Conservation (phyloP, 371 early-diverging fungal genomes). For the Mortierella sp. region DNA sequence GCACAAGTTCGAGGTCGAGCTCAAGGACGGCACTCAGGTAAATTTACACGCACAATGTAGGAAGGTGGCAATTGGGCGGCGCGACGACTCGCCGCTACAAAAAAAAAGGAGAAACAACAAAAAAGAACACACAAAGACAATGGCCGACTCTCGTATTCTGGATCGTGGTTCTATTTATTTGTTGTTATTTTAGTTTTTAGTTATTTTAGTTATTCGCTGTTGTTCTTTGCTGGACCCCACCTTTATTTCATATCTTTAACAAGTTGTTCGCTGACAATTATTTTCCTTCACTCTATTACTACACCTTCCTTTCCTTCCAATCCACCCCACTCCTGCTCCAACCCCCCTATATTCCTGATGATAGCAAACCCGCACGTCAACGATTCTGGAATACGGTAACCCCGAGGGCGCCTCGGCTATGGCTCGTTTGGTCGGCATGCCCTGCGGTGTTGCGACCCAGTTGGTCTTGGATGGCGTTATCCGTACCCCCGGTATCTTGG, state of each 20-base stretch:
- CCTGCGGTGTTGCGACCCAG: slow-evolving; percentile 96
- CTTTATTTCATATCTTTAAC: background rate
- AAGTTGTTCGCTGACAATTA: background rate
- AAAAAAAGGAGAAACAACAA: background rate
- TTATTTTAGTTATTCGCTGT: background rate
- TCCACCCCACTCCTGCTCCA: background rate
- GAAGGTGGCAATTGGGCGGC: background rate
- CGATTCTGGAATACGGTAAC: slow-evolving; percentile 93
- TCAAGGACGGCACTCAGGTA: slow-evolving; percentile 78
- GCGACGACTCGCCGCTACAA: too few relatives aligned
- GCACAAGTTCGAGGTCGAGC: slow-evolving; percentile 94
- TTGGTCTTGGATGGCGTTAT: slow-evolving; percentile 88
- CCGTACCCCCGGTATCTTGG: slow-evolving; percentile 87
- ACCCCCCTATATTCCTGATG: background rate
- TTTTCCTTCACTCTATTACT: background rate
- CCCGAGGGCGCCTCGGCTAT: slow-evolving; percentile 92
- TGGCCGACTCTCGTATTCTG: background rate
- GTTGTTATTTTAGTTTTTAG: background rate
- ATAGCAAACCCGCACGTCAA: slow-evolving; percentile 89
- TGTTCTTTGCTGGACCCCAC: background rate
- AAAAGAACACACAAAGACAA: background rate
- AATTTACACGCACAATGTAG: background rate
- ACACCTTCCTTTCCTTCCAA: background rate
- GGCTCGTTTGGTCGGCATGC: slow-evolving; percentile 98
- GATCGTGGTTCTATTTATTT: background rate